These are phyloP conservation scores for Eucalyptus cladocalyx DNA, from an alignment of 345 rosid genomes.

Conservation along the genomic window DNA sequence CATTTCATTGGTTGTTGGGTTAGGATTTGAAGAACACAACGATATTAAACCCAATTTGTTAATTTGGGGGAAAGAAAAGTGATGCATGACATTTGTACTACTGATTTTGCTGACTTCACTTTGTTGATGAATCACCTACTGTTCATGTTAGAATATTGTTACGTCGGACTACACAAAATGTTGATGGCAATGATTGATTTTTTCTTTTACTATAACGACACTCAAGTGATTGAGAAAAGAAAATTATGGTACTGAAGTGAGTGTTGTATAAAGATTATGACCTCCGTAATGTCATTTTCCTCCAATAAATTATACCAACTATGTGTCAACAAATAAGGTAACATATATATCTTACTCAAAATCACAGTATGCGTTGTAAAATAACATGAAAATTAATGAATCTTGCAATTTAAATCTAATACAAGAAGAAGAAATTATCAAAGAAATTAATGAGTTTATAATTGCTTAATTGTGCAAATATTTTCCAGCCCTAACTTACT, in stretches of 20 bases:
- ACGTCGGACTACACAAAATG: neutral
- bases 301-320: neutral
- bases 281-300: neutral
- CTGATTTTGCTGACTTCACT: neutral
- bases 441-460: neutral
- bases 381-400: neutral
- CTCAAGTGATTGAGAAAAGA: neutral
- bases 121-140: neutral
- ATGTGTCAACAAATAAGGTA: neutral
- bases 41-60: neutral
- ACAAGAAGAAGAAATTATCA: neutral
- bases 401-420: neutral
- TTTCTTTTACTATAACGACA: neutral
- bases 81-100: neutral
- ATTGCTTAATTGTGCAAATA: too few species aligned
- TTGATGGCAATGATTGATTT: neutral
- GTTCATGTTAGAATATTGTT: neutral
- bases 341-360: neutral
- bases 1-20: neutral
- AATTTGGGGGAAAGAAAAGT: neutral
- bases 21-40: neutral
- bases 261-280: neutral
- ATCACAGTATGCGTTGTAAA: too few species aligned
- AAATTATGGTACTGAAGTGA: neutral
- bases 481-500: neutral